These are phyloP conservation scores for Marasmius oreades DNA, from an alignment of 1,284 basidiomycete species.

Conservation along the genomic window DNA sequence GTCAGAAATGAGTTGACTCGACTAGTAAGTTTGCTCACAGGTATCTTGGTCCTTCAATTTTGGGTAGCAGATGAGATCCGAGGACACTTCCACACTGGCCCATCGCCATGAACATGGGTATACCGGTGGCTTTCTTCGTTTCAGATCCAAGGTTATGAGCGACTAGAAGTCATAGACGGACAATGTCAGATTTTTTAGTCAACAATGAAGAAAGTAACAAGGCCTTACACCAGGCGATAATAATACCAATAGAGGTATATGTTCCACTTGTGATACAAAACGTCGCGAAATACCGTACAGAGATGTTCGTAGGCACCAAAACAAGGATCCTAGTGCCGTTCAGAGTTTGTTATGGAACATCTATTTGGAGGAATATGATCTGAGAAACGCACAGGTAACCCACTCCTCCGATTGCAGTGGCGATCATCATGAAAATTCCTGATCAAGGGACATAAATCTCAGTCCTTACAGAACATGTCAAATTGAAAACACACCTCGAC, in stretches of 20 bases:
- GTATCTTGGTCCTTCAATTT: constrained; percentile 60
- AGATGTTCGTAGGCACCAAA: constrained; percentile 31
- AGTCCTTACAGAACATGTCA: too few relatives aligned
- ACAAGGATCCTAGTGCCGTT: constrained; percentile 11
- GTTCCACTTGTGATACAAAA: constrained; percentile 71
- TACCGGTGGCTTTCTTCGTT: constrained; percentile 72
- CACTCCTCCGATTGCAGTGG: constrained; percentile 50
- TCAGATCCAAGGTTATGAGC: constrained; percentile 76
- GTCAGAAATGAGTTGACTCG: background rate
- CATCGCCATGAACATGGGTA: constrained; percentile 73
- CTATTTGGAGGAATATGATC: background rate
- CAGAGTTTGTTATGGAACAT: background rate
- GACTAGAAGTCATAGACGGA: constrained; percentile 35
- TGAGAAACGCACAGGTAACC: constrained; percentile 61
- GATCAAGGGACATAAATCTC: constrained; percentile 14
- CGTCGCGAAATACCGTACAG: constrained; percentile 62
- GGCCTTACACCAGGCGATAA: constrained; percentile 72
- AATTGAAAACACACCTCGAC: constrained; percentile 2
- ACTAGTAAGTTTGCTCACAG: constrained; percentile 36
- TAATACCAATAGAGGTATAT: constrained; percentile 62
- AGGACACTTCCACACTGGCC: constrained; percentile 72
- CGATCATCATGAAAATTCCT: constrained; percentile 53
- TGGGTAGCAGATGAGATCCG: constrained; percentile 68
- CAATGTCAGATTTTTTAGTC: background rate
- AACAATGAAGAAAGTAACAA: background rate